phyloP scores from a whole-genome alignment of 108 stramenopile genomes.

The Cyclotella kingstonii region DNA sequence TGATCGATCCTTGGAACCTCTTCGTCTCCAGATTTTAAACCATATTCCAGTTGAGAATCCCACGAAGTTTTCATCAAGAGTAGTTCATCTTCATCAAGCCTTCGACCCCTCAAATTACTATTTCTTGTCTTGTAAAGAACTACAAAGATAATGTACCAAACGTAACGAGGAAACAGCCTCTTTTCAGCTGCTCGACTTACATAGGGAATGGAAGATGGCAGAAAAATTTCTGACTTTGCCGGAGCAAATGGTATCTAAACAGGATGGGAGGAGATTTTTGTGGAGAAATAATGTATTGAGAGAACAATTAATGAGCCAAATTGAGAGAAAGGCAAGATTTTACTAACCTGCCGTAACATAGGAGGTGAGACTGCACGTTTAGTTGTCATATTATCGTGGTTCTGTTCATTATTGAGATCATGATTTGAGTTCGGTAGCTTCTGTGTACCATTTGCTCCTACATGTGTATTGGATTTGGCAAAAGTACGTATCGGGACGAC shows the following conservation, averaged over 20 bases:
- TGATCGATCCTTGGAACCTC: conserved; percentile 15
- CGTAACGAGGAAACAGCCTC: conserved; percentile 7
- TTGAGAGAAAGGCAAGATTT: too few relatives aligned
- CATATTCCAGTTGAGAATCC: conserved; percentile 11
- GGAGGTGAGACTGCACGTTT: too few relatives aligned
- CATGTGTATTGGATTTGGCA: too few relatives aligned
- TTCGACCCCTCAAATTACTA: background rate
- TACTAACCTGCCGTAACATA: too few relatives aligned
- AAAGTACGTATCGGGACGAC: background rate
- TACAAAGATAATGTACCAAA: conserved; percentile 13
- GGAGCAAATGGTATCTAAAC: background rate
- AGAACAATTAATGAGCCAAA: too few relatives aligned
- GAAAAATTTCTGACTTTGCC: background rate
- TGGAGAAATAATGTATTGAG: too few relatives aligned
- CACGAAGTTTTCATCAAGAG: conserved; percentile 3
- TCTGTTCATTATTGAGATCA: too few relatives aligned
- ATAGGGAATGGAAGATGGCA: background rate
- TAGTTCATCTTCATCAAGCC: conserved; percentile 4
- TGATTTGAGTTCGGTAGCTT: conserved; percentile 11
- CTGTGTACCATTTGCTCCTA: conserved; percentile 4
- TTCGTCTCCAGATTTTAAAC: too few relatives aligned
- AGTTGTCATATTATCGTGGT: too few relatives aligned
- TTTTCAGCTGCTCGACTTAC: conserved; percentile 1
- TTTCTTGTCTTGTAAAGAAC: conserved; percentile 12
- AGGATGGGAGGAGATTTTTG: too few relatives aligned